These are phyloP conservation scores for Kitagawia praeruptora DNA, from an alignment of 129 eudicot genomes.

Conservation along the genomic window DNA sequence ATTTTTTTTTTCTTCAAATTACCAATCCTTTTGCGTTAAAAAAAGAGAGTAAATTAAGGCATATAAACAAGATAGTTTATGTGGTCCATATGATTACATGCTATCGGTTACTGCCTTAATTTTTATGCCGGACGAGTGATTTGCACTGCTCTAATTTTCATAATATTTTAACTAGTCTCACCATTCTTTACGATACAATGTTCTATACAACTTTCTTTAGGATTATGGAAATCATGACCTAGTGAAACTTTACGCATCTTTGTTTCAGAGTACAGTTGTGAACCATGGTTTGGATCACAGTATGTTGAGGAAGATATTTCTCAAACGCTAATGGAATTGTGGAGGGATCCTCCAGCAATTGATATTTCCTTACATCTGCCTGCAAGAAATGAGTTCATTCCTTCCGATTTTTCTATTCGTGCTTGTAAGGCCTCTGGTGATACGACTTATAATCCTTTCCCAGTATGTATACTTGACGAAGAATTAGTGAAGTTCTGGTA, in stretches of 20 bases:
- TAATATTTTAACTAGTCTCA: too few relatives aligned
- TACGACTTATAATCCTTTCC: conserved; percentile 25
- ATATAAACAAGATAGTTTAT: neutral
- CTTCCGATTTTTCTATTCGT: conserved; percentile 72
- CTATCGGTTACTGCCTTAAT: neutral
- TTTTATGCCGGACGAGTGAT: neutral
- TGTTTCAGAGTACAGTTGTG: conserved; percentile 46
- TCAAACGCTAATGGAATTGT: conserved; percentile 43
- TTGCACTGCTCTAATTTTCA: neutral
- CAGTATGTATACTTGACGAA: conserved; percentile 81
- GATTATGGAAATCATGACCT: neutral
- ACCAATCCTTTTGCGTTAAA: neutral
- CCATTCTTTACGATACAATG: neutral
- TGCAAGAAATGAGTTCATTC: conserved; percentile 75
- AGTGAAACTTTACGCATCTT: conserved; percentile 2
- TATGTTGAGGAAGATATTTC: conserved; percentile 72
- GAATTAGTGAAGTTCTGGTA: conserved; percentile 78
- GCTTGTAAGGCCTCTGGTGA: conserved; percentile 33
- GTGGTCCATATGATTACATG: neutral
- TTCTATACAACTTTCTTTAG: neutral
- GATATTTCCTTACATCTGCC: conserved; percentile 72
- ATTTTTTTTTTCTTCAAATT: neutral
- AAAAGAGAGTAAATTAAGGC: neutral
- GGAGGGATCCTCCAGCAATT: conserved; percentile 78
- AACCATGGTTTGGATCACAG: conserved; percentile 92